Evolutionary conservation across 768 basidiomycete species (phyloP).

Genomic region (Cystoderma amianthinum): DNA sequence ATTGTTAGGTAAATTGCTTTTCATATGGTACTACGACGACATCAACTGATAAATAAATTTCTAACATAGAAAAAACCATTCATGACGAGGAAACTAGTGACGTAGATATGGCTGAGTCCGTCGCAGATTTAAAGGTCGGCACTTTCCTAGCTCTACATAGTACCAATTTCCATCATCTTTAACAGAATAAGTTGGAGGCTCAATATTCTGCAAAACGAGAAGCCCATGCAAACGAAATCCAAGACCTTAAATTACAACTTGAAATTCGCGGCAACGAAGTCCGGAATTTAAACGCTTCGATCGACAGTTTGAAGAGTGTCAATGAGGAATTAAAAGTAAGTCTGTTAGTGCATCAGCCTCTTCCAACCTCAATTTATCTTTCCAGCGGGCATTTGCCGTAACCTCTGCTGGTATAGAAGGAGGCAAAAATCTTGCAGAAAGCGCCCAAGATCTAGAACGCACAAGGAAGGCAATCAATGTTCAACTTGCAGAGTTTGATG

Average conservation of each 20-base stretch:
- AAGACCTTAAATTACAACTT: slow-evolving; percentile 84
- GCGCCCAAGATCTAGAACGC: slow-evolving; percentile 94
- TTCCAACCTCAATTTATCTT: slow-evolving; percentile 4
- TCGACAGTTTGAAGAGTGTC: slow-evolving; percentile 91
- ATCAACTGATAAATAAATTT: neutral
- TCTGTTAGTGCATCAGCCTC: slow-evolving; percentile 1
- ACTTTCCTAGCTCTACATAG: slow-evolving; percentile 4
- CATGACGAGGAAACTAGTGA: slow-evolving; percentile 83
- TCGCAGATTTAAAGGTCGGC: slow-evolving; percentile 83
- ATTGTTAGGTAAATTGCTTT: slow-evolving; percentile 64
- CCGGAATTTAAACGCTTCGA: slow-evolving; percentile 73
- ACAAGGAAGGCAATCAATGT: slow-evolving; percentile 95
- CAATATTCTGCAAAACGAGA: slow-evolving; percentile 93
- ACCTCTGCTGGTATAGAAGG: slow-evolving; percentile 97
- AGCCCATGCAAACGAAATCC: slow-evolving; percentile 76
- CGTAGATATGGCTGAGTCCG: slow-evolving; percentile 75
- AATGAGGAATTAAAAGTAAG: slow-evolving; percentile 96
- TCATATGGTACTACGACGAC: slow-evolving; percentile 2
- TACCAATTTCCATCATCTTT: slow-evolving; percentile 9
- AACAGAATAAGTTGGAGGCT: slow-evolving; percentile 85
- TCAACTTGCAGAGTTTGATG: slow-evolving; percentile 98
- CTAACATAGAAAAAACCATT: slow-evolving; percentile 75
- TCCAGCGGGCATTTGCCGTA: slow-evolving; percentile 90
- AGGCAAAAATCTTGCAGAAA: slow-evolving; percentile 94
- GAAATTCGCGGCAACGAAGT: slow-evolving; percentile 82